A percentile compares a stretch with the other conserved stretches of the same genome.
phyloP scores from a whole-genome alignment of 208 protist genomes.

The Trypanosoma melophagium region DNA sequence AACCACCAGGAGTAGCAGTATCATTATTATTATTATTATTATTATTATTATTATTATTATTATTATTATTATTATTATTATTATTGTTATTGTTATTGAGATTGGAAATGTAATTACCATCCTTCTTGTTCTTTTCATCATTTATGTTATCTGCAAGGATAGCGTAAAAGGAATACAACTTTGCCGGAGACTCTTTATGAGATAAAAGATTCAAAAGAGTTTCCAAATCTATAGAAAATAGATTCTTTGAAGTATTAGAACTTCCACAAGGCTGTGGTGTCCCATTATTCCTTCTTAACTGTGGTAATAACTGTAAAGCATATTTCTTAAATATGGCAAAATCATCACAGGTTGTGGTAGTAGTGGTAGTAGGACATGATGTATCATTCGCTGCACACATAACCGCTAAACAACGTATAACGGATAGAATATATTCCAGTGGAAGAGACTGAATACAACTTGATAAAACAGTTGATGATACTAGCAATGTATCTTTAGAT shows the following conservation, averaged over 20 bases:
- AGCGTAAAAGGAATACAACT: slow-evolving; percentile 8
- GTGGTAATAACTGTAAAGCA: slow-evolving; percentile 2
- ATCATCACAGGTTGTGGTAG: slow-evolving; percentile 9
- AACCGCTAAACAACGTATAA: slow-evolving; percentile 19
- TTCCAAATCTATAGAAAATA: slow-evolving; percentile 15
- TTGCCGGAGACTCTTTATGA: neutral
- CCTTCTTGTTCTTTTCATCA: neutral
- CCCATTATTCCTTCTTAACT: neutral
- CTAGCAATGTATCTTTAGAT: neutral
- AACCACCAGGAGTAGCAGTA: neutral
- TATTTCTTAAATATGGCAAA: slow-evolving; percentile 12
- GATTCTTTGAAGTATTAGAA: neutral
- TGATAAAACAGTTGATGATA: neutral
- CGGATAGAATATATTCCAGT: slow-evolving; percentile 13
- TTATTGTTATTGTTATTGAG: neutral
- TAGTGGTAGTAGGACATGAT: neutral
- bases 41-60: neutral
- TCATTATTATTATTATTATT: neutral
- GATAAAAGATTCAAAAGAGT: slow-evolving; percentile 15
- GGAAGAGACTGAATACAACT: neutral
- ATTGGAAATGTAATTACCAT: neutral
- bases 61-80: neutral
- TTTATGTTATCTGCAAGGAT: neutral
- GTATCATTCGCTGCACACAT: neutral
- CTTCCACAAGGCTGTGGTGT: neutral